phyloP scores from a whole-genome alignment of 331 rosid genomes.

The Malus hybrid region DNA sequence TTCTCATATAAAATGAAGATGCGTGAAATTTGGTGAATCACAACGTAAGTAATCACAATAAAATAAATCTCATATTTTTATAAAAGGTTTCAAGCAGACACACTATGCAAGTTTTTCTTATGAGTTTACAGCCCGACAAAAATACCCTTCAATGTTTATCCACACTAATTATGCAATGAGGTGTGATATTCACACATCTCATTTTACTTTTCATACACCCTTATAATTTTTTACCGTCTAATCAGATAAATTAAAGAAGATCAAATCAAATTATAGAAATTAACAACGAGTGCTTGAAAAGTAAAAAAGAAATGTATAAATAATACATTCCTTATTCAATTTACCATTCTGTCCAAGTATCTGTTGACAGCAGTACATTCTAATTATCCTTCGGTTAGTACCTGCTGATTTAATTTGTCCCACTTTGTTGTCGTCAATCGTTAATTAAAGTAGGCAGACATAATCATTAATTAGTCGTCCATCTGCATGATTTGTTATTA shows the following conservation, averaged over 20 bases:
- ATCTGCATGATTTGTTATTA: neutral
- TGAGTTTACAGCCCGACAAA: neutral
- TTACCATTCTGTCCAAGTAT: neutral
- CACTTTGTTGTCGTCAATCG: neutral
- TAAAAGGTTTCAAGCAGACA: neutral
- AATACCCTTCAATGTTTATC: neutral
- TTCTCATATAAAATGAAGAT: too few species aligned
- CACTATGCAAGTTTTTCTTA: neutral
- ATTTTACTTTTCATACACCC: too few species aligned
- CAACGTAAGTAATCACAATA: neutral
- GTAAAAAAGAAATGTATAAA: too few species aligned
- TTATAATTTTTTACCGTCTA: rapidly evolving
- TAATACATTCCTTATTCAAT: too few species aligned
- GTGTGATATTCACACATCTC: rapidly evolving
- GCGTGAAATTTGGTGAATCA: neutral
- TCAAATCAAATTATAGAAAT: too few species aligned
- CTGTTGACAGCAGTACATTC: neutral
- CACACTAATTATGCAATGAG: neutral
- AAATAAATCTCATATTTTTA: too few species aligned
- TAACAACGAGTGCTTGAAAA: too few species aligned
- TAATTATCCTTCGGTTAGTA: neutral
- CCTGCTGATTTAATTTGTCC: neutral
- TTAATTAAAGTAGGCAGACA: constrained; percentile 8
- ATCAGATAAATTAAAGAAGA: rapidly evolving
- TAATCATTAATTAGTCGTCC: neutral